Base-by-base conservation (phyloP, 2,329 filamentous ascomycete genomes). In the Hirsutella minnesotensis region DNA sequence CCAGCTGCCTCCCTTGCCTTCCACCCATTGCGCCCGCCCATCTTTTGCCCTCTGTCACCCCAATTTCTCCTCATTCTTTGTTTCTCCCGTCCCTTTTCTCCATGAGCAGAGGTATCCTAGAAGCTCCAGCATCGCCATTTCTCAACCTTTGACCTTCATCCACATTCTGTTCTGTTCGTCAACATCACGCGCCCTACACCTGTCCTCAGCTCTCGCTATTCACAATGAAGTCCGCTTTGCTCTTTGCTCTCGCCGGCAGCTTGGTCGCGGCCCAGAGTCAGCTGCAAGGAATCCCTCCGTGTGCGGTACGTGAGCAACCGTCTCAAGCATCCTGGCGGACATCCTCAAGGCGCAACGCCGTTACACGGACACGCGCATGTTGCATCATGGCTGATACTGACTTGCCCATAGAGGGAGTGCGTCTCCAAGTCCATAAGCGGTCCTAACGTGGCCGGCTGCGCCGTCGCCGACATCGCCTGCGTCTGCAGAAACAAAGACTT, bases 401-500 rank as follows among this genome's bases (percentile, higher is more conserved):
- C 15, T 16, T n/a, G 33, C 16, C 9, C 38, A n/a, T 46, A 64
- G 56, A 55, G 53, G 47, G 42, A 45, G 5, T 66, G 62, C 48
- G 54, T 65, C 30, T 50, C 44, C 46, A 42, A 59, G 39, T 62
- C 54, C 53, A 61, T 60, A 21, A 51, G 48, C 20, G 60, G 59
- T 36, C 49, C 42, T 18, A 48, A 49, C 33, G 62, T 68, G 42
- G 63, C 56, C 40, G 63, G 59, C 49, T 69, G 66, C 54, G 52
- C 51, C 22, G 46, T 53, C 37, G 49, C 63, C 51, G 62, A 67
- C 55, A 54, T 65, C 45, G 53, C 49, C 42, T 69, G 66, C 54
- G 57, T 68, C 52, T 69, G 66, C 59, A 53, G 51, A 52, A 66
- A 66, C 57, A 39, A 50, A 38, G 43, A 56, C 36, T 68, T 68